Percentiles rank a stretch among this genome's conserved stretches.
Conservation (phyloP, 495 filamentous ascomycete species). For the Penicillium argentinense region DNA sequence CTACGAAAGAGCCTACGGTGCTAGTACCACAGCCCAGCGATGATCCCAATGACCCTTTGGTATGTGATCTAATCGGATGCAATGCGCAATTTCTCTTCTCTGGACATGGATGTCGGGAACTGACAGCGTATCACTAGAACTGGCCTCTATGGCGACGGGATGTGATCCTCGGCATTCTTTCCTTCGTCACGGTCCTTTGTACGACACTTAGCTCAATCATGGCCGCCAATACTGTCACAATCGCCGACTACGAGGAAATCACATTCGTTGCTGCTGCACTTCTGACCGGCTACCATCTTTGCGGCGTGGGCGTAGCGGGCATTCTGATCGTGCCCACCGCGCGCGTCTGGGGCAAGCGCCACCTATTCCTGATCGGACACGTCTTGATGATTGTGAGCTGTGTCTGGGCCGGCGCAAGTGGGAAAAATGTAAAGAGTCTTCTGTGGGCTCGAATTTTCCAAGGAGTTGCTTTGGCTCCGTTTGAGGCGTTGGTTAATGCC, state of each 20-base stretch:
- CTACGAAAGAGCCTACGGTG: constrained; percentile 65
- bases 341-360: constrained; percentile 89
- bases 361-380: constrained; percentile 80
- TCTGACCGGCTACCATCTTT: constrained; percentile 84
- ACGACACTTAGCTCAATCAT: constrained; percentile 79
- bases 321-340: constrained; percentile 83
- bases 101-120: too few species aligned
- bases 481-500: constrained; percentile 74
- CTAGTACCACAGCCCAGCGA: constrained; percentile 79
- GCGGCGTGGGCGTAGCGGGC: constrained; percentile 77
- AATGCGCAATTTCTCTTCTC: too few species aligned
- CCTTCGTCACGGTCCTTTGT: constrained; percentile 75
- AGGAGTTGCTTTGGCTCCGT: constrained; percentile 72
- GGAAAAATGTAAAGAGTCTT: constrained; percentile 64
- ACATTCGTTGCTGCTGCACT: constrained; percentile 72
- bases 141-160: constrained; percentile 91
- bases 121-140: constrained; percentile 62
- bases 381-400: constrained; percentile 69
- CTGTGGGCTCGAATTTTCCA: constrained; percentile 76
- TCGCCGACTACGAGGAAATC: constrained; percentile 58
- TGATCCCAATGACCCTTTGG: constrained; percentile 77
- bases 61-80: constrained; percentile 27
- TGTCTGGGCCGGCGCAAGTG: constrained; percentile 75
- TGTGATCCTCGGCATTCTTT: constrained; percentile 73
- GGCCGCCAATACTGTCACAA: constrained; percentile 78